Evolutionary conservation across 202 grass and related monocot genomes (phyloP).

Genomic region (Thinopyrum obtusiflorum): DNA sequence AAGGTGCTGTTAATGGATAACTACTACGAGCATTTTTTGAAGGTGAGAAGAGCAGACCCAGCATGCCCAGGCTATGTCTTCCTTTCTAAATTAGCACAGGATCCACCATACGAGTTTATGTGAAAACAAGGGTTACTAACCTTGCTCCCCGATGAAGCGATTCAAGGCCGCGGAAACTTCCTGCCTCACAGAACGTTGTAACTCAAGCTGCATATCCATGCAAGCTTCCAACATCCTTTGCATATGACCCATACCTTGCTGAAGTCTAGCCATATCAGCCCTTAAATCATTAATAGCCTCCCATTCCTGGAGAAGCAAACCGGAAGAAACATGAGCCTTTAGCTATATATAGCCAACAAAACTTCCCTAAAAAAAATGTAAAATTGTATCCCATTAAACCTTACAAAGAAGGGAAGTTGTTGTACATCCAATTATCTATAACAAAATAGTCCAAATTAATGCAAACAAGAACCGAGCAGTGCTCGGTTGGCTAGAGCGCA

Average conservation of each 20-base stretch:
- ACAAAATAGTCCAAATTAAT: background rate
- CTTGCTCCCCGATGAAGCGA: constrained; percentile 69
- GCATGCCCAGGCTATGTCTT: background rate
- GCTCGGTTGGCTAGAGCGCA: background rate
- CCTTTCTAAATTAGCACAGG: background rate
- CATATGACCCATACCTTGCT: constrained; percentile 90
- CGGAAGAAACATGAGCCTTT: constrained; percentile 12
- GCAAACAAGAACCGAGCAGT: background rate
- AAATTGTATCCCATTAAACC: background rate
- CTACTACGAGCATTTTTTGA: background rate
- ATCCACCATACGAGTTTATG: background rate
- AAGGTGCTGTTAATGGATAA: background rate
- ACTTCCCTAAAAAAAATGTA: background rate
- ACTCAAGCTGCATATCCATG: constrained; percentile 98
- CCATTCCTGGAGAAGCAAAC: constrained; percentile 75
- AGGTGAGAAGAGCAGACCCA: background rate
- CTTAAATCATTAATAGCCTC: constrained; percentile 86
- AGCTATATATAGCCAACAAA: background rate
- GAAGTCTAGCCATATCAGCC: constrained; percentile 83
- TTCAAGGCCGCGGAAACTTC: constrained; percentile 99
- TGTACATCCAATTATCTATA: background rate
- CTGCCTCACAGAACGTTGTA: constrained; percentile 89
- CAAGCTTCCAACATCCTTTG: constrained; percentile 93
- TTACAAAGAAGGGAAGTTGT: background rate
- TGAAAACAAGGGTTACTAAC: constrained; percentile 44